Base-by-base conservation (phyloP, 306 rosid species). In the Glycine latifolia region DNA sequence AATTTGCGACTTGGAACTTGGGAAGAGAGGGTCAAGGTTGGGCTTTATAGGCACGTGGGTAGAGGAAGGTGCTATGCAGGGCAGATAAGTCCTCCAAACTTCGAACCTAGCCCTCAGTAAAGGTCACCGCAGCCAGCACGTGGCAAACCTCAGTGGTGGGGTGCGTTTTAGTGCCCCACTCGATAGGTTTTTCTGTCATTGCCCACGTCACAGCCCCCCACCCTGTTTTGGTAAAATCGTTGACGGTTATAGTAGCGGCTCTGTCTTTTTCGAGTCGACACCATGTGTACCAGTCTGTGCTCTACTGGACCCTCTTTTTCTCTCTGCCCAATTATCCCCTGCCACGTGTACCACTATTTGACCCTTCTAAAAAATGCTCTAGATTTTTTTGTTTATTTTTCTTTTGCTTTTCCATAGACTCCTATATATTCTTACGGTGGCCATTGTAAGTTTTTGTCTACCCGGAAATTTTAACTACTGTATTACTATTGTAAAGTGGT, bases 161-260 rank as follows among this genome's bases (percentile, higher is more conserved):
- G 14, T 80, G 77, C 79, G 67, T 69, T 78, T 10, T 56, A 7
- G 35, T 31, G 80, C 1, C 62, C 37, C 31, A 0, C 49, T 9
- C 15, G 0, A 10, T 3, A 0, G 6, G 13, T 54, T 4, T 67
- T 92, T 83, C 61, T 84, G 98, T 94, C 98, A 94, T 4, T 69
- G 97, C 95, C 86, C 87, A 12, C 95, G 91, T 94, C 94, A 92
- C 76, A 73, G 16, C 9, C 2, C 15, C 62, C 62, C 71, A 14
- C 10, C 14, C 26, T 0, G 50, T 70, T 67, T 48, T 69, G 65
- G 77, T 59, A 12, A 50, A 31, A 15, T 15, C 2, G 85, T 89
- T 88, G 89, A 91, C 94, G 53, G 86, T 39, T 67, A 5, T 7
- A 7, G 41, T 67, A 79, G 76, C 60, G 17, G 14, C 83, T 69